Conservation (phyloP, 768 basidiomycete genomes). For the Tylopilus vinaceipallidus region DNA sequence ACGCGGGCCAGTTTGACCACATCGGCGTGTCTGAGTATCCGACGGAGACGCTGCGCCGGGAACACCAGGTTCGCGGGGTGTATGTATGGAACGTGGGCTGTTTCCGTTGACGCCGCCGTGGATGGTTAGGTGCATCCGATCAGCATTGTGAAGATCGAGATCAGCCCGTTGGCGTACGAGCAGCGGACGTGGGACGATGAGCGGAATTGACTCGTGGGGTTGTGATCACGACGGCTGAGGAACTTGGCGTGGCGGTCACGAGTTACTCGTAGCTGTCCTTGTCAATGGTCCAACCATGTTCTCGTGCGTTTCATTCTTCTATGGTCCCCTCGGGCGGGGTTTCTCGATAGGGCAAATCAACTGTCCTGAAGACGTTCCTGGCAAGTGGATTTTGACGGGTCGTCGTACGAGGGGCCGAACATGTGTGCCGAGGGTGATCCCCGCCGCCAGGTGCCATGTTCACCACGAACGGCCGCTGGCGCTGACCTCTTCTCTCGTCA, state of each 20-base stretch:
- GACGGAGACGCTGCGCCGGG: slow-evolving; percentile 46
- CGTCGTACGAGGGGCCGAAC: too few relatives aligned
- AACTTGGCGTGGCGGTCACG: slow-evolving; percentile 53
- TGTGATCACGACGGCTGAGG: slow-evolving; percentile 45
- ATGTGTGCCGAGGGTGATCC: slow-evolving; percentile 14
- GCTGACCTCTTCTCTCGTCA: not conserved
- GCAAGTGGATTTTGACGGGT: too few relatives aligned
- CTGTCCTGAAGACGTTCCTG: too few relatives aligned
- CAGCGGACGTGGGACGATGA: slow-evolving; percentile 44
- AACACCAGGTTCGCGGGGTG: slow-evolving; percentile 20
- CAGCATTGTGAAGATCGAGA: slow-evolving; percentile 63
- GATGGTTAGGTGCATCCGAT: slow-evolving; percentile 57
- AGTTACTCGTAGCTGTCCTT: slow-evolving; percentile 49
- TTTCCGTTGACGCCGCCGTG: too few relatives aligned
- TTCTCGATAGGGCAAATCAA: too few relatives aligned
- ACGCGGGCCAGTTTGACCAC: slow-evolving; percentile 38
- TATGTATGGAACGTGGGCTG: too few relatives aligned
- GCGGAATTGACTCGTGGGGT: not conserved
- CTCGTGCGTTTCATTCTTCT: slow-evolving; percentile 26
- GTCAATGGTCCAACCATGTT: too few relatives aligned
- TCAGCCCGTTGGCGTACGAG: slow-evolving; percentile 59
- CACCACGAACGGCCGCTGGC: slow-evolving; percentile 33
- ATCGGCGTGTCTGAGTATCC: slow-evolving; percentile 54
- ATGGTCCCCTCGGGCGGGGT: slow-evolving; percentile 43
- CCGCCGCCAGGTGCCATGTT: slow-evolving; percentile 32